Evolutionary conservation across 129 eudicot genomes (phyloP), one percentile per base, ranked within the genome.

Genomic region (sunflower (Helianthus annuus)): DNA sequence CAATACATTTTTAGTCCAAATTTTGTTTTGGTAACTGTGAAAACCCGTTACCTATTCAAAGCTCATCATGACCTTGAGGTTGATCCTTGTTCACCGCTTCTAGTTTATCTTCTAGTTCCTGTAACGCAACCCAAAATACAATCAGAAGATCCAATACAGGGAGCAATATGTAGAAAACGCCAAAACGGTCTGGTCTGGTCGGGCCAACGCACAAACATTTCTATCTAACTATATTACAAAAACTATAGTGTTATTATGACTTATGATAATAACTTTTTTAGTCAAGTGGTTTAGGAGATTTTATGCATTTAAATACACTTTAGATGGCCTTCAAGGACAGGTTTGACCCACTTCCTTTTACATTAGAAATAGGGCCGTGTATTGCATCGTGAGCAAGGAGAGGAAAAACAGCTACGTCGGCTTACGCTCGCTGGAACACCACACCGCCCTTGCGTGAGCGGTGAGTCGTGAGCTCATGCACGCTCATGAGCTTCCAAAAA

Each of bases 61-160:
- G 97, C 81, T 94, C 99, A 27, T 94, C 97, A 6, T 83, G 99
- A 44, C 72, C 82, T 52, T 71, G 83, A 0, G 93, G 96, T 69
- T 82, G 89, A 64, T 86, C 80, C 60, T 76, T 84, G 85, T 84
- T 88, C 85, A 86, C 60, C 68, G 68, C 48, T 22, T 88, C 97
- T 79, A 94, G 81, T 80, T 94, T 94, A 10, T 79, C 86, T 90
- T 94, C 82, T 67, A 94, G 85, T 78, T 94, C 97, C 99, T 94
- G 69, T 19, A 32, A 69, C 45, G 40, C 10, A 66, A 75, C 27
- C 34, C 63, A 46, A 48, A 64, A 68, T 36, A 63, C 24, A 29
- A 64, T 80, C 34, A 66, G 44, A 60, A 72, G 68, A 42, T 69
- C 34, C 39, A 4, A 5, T 22, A 51, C 11, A 62, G 9, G 24